Percentiles rank a stretch among this genome's conserved stretches.
Conservation (phyloP, 2,329 filamentous ascomycete genomes). For the Tolypocladium nubicola region DNA sequence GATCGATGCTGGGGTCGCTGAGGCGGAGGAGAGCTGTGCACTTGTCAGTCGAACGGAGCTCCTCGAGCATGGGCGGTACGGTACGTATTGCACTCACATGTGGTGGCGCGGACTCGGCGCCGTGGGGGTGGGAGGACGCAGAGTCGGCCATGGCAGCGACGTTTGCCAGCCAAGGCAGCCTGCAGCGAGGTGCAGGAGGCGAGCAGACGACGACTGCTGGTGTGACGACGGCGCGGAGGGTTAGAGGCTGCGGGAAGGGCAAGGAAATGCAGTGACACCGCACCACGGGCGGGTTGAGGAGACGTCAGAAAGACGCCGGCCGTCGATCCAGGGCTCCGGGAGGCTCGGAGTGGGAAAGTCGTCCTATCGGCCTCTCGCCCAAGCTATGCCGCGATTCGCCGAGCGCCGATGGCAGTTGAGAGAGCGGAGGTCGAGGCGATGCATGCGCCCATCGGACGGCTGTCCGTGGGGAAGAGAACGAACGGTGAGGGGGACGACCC, state of each 20-base stretch:
- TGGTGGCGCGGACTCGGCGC: slow-evolving; percentile 7
- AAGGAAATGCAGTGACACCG: neutral
- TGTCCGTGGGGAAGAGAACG: neutral
- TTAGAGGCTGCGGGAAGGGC: neutral
- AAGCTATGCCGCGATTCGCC: neutral
- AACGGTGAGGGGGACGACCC: neutral
- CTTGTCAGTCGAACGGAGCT: neutral
- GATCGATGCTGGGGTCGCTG: slow-evolving; percentile 15
- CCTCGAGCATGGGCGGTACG: neutral
- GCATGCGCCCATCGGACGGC: neutral
- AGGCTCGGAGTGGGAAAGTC: neutral
- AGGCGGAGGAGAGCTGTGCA: slow-evolving; percentile 8
- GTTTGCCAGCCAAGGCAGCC: slow-evolving; percentile 7
- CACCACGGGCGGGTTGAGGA: neutral
- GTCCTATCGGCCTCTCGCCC: neutral
- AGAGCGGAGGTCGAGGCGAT: neutral
- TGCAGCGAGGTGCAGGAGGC: slow-evolving; percentile 1
- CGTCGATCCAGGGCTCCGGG: neutral
- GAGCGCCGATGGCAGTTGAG: neutral
- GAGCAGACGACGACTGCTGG: neutral
- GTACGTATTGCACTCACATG: slow-evolving; percentile 6
- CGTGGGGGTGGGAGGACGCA: slow-evolving; percentile 10
- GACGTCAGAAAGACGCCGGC: neutral
- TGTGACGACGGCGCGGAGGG: neutral
- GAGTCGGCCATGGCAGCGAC: slow-evolving; percentile 14